These are phyloP conservation scores for Vanrija humicola DNA, from an alignment of 1,284 basidiomycete genomes.

Conservation along the genomic window DNA sequence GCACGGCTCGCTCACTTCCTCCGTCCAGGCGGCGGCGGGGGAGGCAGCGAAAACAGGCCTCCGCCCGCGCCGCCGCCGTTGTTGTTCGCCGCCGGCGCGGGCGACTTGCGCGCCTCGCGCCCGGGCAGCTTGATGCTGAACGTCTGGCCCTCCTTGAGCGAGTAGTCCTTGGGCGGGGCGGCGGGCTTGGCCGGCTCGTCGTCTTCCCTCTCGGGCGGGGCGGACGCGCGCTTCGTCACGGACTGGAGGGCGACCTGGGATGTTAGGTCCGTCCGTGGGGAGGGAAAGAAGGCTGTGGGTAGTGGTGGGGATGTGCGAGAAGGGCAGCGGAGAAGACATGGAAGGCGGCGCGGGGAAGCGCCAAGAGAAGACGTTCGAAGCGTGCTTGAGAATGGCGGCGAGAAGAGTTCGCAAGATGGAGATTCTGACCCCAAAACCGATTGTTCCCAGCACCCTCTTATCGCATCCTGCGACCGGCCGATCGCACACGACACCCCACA, in stretches of 20 bases:
- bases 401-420: too few species aligned
- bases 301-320: neutral
- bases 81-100: constrained; percentile 3
- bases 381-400: too few species aligned
- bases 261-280: neutral
- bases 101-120: constrained; percentile 33
- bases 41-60: constrained; percentile 39
- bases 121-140: constrained; percentile 89
- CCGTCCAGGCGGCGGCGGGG: constrained; percentile 43
- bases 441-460: too few species aligned
- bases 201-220: constrained; percentile 13
- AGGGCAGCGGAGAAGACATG: too few species aligned
- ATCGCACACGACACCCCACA: too few species aligned
- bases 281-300: constrained; percentile 2
- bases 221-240: constrained; percentile 70
- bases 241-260: constrained; percentile 81
- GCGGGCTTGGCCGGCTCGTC: constrained; percentile 51
- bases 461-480: too few species aligned
- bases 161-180: constrained; percentile 90
- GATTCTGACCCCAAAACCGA: too few species aligned
- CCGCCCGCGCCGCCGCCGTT: constrained; percentile 18
- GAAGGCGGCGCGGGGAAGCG: too few species aligned
- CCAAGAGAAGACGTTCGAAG: too few species aligned
- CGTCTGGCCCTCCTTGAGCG: constrained; percentile 92
- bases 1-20: neutral